Evolutionary conservation across 129 eudicot species (phyloP).

Genomic region (Escallonia rubra): DNA sequence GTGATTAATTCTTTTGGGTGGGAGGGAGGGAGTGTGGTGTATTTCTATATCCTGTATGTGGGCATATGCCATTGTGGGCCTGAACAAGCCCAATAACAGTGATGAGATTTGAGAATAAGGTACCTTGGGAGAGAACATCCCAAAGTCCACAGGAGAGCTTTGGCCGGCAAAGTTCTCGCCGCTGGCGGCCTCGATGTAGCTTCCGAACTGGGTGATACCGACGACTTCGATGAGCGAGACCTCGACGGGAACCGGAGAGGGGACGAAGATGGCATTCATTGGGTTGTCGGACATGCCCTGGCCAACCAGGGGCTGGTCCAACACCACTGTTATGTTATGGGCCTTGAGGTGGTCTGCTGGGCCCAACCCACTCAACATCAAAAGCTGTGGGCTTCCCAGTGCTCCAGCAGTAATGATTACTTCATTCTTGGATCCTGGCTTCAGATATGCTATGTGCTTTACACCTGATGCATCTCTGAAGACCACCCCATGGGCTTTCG

Average conservation of each 20-base stretch:
- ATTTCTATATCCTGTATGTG: too few relatives aligned
- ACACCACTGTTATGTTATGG: conserved; percentile 58
- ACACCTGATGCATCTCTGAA: conserved; percentile 61
- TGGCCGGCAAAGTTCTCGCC: conserved; percentile 56
- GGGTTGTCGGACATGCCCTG: conserved; percentile 93
- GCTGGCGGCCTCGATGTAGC: conserved; percentile 79
- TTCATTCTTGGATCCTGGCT: conserved; percentile 53
- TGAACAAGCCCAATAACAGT: too few relatives aligned
- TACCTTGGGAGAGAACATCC: conserved; percentile 97
- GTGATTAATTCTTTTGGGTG: too few relatives aligned
- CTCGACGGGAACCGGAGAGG: conserved; percentile 78
- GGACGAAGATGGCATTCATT: conserved; percentile 81
- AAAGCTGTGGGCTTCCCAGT: conserved; percentile 84
- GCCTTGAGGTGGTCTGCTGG: conserved; percentile 57
- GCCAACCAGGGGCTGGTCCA: conserved; percentile 76
- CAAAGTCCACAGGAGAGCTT: conserved; percentile 43
- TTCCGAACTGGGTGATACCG: conserved; percentile 70
- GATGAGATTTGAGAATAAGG: neutral
- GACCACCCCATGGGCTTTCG: conserved; percentile 70
- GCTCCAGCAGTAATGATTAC: conserved; percentile 80
- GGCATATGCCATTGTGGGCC: too few relatives aligned
- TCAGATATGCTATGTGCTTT: conserved; percentile 61
- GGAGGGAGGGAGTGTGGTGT: too few relatives aligned
- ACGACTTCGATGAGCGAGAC: conserved; percentile 87
- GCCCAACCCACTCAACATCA: conserved; percentile 89